These are phyloP conservation scores for Xylaria nigripes DNA, from an alignment of 495 filamentous ascomycete genomes.

Conservation along the genomic window DNA sequence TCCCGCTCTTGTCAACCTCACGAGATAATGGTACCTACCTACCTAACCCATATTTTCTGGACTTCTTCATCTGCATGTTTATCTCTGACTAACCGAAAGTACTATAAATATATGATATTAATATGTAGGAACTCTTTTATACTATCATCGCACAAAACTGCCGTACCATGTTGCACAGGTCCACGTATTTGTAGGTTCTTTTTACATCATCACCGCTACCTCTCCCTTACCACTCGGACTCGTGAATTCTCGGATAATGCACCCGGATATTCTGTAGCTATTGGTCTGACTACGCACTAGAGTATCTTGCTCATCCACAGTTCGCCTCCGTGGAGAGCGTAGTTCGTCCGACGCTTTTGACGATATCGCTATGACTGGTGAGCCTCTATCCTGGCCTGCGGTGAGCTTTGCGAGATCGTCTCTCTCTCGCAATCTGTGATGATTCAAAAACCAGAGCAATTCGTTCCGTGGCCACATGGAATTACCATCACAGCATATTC, in stretches of 20 bases:
- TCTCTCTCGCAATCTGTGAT: not conserved
- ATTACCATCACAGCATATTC: not conserved
- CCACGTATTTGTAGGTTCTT: slow-evolving; percentile 1
- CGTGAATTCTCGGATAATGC: slow-evolving; percentile 19
- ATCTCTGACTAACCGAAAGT: not conserved
- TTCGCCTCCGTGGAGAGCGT: not conserved
- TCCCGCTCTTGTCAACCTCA: not conserved
- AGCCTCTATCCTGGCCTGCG: not conserved
- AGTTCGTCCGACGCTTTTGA: not conserved
- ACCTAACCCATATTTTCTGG: not conserved
- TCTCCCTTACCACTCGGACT: not conserved
- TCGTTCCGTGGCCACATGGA: not conserved
- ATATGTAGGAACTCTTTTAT: not conserved
- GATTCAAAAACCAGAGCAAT: not conserved
- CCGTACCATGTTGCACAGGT: slow-evolving; percentile 5
- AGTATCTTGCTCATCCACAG: not conserved
- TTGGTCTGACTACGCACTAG: not conserved
- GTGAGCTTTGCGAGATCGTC: not conserved
- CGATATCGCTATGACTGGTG: not conserved
- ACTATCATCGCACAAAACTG: not conserved
- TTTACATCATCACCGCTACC: not conserved
- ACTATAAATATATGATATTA: not conserved
- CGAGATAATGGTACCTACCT: not conserved
- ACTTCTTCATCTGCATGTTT: not conserved
- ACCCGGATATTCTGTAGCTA: slow-evolving; percentile 15